phyloP scores from a whole-genome alignment of 108 stramenopile species.

The Nitzschia sp. region DNA sequence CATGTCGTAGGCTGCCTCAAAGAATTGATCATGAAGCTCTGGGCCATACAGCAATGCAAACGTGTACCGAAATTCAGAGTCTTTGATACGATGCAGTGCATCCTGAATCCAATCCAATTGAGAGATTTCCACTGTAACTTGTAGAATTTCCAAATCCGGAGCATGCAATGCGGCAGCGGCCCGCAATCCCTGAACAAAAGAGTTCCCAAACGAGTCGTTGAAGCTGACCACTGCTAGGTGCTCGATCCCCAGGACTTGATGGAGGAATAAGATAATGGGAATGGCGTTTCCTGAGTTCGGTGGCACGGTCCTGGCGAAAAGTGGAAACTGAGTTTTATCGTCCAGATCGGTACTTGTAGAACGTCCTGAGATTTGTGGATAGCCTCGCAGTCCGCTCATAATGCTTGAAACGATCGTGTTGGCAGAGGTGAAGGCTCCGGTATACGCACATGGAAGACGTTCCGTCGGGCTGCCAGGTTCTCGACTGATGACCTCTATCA shows the following conservation, averaged over 20 bases:
- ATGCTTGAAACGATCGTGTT: conserved; percentile 38
- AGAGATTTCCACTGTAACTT: conserved; percentile 2
- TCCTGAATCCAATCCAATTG: conserved; percentile 5
- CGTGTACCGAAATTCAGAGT: conserved; percentile 18
- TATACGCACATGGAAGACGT: conserved; percentile 45
- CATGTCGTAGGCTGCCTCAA: conserved; percentile 37
- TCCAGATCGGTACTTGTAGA: conserved; percentile 40
- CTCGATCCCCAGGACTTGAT: conserved; percentile 9
- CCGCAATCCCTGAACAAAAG: conserved; percentile 40
- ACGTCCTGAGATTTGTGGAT: conserved; percentile 50
- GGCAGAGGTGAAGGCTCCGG: conserved; percentile 36
- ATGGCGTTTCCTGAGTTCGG: conserved; percentile 39
- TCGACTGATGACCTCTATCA: neutral
- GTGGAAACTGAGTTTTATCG: conserved; percentile 37
- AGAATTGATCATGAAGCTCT: conserved; percentile 24
- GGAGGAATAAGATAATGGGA: conserved; percentile 24
- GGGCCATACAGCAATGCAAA: conserved; percentile 8
- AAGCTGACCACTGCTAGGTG: conserved; percentile 44
- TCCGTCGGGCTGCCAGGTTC: neutral
- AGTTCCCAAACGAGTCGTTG: conserved; percentile 53
- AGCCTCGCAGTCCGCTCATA: conserved; percentile 47
- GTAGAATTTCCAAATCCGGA: conserved; percentile 36
- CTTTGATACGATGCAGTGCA: conserved; percentile 2
- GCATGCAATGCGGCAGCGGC: conserved; percentile 16
- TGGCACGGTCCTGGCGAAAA: conserved; percentile 48